These are phyloP conservation scores for Gossypium arboreum DNA, from an alignment of 345 rosid species.

Conservation along the genomic window DNA sequence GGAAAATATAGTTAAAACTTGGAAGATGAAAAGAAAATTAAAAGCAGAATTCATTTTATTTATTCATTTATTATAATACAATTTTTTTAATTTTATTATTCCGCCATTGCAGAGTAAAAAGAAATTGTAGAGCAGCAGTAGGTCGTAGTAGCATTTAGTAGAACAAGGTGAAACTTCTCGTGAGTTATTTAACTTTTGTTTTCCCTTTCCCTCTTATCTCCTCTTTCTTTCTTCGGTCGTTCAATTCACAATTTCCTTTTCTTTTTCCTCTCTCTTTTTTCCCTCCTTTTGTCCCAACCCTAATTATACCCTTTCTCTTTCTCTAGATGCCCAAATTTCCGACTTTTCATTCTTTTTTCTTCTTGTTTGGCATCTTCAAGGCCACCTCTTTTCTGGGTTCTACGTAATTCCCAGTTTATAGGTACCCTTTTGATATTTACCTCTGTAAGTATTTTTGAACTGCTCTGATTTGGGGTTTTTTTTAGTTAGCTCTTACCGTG, in stretches of 20 bases:
- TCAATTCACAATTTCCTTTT: slow-evolving; percentile 7
- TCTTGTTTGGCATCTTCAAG: slow-evolving; percentile 3
- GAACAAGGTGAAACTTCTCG: neutral
- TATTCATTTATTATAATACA: neutral
- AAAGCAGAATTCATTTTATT: neutral
- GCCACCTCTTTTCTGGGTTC: neutral
- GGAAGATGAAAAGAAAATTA: neutral
- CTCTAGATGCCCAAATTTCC: neutral
- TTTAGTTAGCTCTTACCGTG: neutral
- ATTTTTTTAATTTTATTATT: neutral
- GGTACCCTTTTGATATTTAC: slow-evolving; percentile 8
- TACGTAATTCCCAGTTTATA: neutral
- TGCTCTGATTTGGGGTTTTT: neutral
- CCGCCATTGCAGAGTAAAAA: neutral
- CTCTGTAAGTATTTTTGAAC: neutral
- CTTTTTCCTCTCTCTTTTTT: neutral
- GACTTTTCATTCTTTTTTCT: neutral
- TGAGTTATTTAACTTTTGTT: neutral
- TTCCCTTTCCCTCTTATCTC: neutral
- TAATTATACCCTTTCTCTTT: slow-evolving; percentile 3
- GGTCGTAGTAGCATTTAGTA: neutral
- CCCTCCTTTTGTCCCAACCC: neutral
- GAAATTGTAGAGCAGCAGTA: neutral
- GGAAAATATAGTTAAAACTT: neutral
- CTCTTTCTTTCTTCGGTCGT: neutral